Evolutionary conservation across 2,329 filamentous ascomycete species (phyloP), one percentile per base, ranked within the genome.

Genomic region (Trichoderma lentiforme): DNA sequence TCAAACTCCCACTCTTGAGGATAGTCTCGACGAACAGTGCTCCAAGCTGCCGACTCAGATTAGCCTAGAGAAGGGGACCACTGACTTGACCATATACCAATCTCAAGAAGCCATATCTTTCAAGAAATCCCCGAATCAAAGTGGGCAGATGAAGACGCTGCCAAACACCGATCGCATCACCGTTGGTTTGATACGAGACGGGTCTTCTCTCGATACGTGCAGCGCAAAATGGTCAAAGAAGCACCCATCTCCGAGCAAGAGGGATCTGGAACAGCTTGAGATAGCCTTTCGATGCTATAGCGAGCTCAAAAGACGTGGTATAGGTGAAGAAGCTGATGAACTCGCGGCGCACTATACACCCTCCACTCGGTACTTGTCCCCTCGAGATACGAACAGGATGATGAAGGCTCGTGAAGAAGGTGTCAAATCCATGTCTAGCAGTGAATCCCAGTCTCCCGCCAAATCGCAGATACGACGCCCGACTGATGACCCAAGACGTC

Each of bases 171-270:
- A 71, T 56, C 53, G 51, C 8, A 57, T 66, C 8, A 21, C 36
- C 8, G n/a, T 51, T 21, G 51, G 28, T 4, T 47, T 60, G 51
- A 34, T 66, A 5, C 47, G 57, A 47, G 43, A 58, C 5, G 30
- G 28, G 4, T 11, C 62, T 11, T 47, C 47, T 28, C n/a, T 57
- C n/a, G 43, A 63, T 26, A 47, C 30, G 24, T n/a, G 56, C 21
- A 24, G 63, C 5, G 6, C 32, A 18, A 58, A 56, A 15, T 53
- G 71, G 60, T 62, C 58, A 26, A 85, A 85, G 77, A 85, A 85
- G 71, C 83, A 85, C 51, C 84, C 83, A 6, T 85, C 83, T 3
- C 83, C 84, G 3, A 84, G 81, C 76, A 84, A 84, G 71, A 76
- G 78, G 34, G 80, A 79, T 11, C 75, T 85, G 26, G 79, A 83